Percentiles rank a stretch among this genome's conserved stretches.
phyloP scores from a whole-genome alignment of 805 yeast genomes.

The Ogataea pignaliae region DNA sequence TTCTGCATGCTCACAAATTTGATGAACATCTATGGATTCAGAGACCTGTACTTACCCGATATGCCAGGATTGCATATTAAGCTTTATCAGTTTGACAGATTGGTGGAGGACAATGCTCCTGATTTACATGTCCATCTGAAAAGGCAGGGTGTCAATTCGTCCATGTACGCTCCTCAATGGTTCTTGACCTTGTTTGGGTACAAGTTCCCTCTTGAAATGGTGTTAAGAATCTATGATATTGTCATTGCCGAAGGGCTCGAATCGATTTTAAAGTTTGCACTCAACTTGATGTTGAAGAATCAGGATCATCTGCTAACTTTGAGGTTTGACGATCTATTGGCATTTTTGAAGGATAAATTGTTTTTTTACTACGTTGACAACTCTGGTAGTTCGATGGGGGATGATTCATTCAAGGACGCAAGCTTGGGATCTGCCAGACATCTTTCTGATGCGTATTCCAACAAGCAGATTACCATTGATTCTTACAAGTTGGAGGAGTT shows the following conservation, averaged over 20 bases:
- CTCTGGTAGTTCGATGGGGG: conserved; percentile 14
- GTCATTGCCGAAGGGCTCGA: conserved; percentile 90
- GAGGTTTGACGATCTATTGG: conserved; percentile 71
- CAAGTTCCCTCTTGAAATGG: conserved; percentile 87
- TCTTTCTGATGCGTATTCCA: conserved; percentile 13
- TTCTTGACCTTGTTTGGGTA: conserved; percentile 92
- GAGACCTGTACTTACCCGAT: conserved; percentile 75
- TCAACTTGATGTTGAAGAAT: conserved; percentile 72
- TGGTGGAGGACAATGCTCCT: conserved; percentile 75
- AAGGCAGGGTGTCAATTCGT: conserved; percentile 83
- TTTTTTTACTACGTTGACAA: conserved; percentile 63
- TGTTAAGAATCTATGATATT: conserved; percentile 80
- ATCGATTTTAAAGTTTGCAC: conserved; percentile 76
- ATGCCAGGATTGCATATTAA: conserved; percentile 90
- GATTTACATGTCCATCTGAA: conserved; percentile 66
- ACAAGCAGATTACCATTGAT: conserved; percentile 19
- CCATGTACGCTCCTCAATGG: conserved; percentile 99
- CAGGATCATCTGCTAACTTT: conserved; percentile 53
- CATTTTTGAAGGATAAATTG: conserved; percentile 72
- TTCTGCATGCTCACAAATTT: conserved; percentile 75
- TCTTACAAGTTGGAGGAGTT: conserved; percentile 66
- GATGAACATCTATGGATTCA: conserved; percentile 80
- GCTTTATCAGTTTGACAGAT: conserved; percentile 85
- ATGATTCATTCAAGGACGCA: conserved; percentile 4
- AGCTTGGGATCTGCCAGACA: conserved; percentile 5